phyloP scores from a whole-genome alignment of 257 asterid species.

The Salvia hispanica region DNA sequence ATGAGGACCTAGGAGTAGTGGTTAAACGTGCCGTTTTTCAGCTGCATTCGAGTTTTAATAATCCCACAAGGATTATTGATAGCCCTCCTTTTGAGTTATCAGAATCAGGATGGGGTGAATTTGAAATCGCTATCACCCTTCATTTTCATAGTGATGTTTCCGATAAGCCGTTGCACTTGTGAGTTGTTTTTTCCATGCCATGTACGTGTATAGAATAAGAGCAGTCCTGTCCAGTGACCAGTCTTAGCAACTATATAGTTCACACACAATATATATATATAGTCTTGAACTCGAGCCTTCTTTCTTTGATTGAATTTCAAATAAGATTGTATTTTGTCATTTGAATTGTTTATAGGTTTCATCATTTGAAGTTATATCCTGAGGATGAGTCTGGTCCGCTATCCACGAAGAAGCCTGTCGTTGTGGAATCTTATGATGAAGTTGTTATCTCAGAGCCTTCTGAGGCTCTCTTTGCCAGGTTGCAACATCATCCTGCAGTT shows the following conservation, averaged over 20 bases:
- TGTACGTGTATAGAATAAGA: background rate
- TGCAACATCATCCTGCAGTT: conserved; percentile 78
- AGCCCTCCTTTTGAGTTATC: conserved; percentile 85
- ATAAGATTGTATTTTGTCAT: background rate
- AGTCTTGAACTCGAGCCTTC: conserved; percentile 1
- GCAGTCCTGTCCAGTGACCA: background rate
- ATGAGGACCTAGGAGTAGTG: conserved; percentile 85
- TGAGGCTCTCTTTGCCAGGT: conserved; percentile 71
- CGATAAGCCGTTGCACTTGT: conserved; percentile 91
- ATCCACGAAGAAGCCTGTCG: conserved; percentile 81
- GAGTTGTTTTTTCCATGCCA: conserved; percentile 48
- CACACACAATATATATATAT: background rate
- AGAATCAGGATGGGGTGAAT: conserved; percentile 98
- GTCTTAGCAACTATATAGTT: background rate
- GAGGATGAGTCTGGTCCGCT: conserved; percentile 77
- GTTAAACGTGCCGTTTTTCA: conserved; percentile 84
- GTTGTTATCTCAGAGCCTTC: conserved; percentile 82
- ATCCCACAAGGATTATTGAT: conserved; percentile 80
- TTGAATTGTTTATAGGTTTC: conserved; percentile 53
- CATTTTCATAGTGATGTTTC: conserved; percentile 73
- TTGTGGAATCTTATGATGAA: conserved; percentile 84
- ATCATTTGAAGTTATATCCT: conserved; percentile 84
- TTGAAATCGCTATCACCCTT: conserved; percentile 88
- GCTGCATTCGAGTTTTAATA: conserved; percentile 90
- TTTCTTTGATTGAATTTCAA: background rate